Conservation (phyloP, 176 grass and related monocot species). For the Puccinellia tenuiflora region DNA sequence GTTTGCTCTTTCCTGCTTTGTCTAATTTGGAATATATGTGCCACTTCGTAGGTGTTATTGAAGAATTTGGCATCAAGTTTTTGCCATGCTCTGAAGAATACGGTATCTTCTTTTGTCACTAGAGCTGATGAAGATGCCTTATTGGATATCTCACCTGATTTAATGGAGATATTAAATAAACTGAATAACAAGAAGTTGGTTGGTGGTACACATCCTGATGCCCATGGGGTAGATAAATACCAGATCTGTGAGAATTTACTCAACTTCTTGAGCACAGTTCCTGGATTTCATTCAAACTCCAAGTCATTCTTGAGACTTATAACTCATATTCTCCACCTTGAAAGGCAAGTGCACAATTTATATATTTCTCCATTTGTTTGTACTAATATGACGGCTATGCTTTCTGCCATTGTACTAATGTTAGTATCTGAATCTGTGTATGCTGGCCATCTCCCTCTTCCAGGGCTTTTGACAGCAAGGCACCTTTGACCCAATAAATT, state of each 20-base stretch:
- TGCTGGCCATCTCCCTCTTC: not conserved
- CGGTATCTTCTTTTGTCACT: conserved; percentile 34
- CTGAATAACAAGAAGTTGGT: conserved; percentile 35
- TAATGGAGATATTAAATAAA: conserved; percentile 46
- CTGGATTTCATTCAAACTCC: conserved; percentile 60
- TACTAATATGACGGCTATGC: conserved; percentile 4
- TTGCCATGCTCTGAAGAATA: conserved; percentile 59
- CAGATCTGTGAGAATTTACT: conserved; percentile 68
- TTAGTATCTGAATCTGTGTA: not conserved
- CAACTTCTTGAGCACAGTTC: conserved; percentile 53
- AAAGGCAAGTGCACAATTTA: conserved; percentile 61
- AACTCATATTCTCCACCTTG: conserved; percentile 83
- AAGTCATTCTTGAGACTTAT: conserved; percentile 47
- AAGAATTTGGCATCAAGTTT: conserved; percentile 67
- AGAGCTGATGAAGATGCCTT: conserved; percentile 31
- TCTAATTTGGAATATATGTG: conserved; percentile 24
- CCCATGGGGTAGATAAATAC: conserved; percentile 37
- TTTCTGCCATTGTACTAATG: not conserved
- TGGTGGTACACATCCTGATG: conserved; percentile 21
- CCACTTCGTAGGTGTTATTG: conserved; percentile 50
- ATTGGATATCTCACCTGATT: conserved; percentile 59
- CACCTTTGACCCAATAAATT: not conserved
- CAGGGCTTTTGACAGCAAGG: not conserved
- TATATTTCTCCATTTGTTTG: conserved; percentile 6
- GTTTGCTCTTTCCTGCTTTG: not conserved